Base-by-base conservation (phyloP, 768 basidiomycete genomes). In the Pholiota molesta region DNA sequence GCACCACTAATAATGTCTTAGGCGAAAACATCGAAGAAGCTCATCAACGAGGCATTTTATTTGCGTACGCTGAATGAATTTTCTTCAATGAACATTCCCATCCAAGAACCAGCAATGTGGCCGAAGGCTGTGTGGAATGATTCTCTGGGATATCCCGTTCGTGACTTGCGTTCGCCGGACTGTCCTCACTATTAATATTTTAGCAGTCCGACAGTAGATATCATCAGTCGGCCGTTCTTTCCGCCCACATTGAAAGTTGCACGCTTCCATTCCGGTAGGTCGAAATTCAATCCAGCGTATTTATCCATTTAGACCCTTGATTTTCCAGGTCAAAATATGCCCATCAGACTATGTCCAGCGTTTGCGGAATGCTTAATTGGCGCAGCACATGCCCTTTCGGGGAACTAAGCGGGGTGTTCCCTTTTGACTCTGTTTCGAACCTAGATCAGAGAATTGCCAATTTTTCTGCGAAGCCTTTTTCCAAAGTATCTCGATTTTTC, bases 21-120 rank as follows among this genome's bases (percentile, higher is more conserved):
- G 82, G 66, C 68, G 21, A 69, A 65, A 40, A 73, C 74, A 29
- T 75, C 75, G 26, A 79, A 75, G 65, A 80, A 75, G 63, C 72
- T 83, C 16, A 64, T 92, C 60, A 89, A 89, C 53, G 91, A 92
- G 65, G 83, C 85, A 3, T 75, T 90, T 19, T 85, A 81, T 73
- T 72, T 89, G 49, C 82, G 80, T 65, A 72, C 76, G 53, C 73
- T 85, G 31, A 71, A 77, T 60, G 86, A 87, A 55, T 67, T 83
- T 37, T 79, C 81, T 3, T 78, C 83, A 19, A 69, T 86, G 65
- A 78, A 72, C 52, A 68, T 88, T 61, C 87, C 88, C 17, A 77
- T 88, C 55, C 75, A 80, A 63, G 64, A 77, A 47, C 79, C 84
- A 28, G 56, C 68, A 33, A 65, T 66, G 2, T 88, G 87, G 88